Percentiles rank a stretch among this genome's conserved stretches.
phyloP scores from a whole-genome alignment of 2,329 filamentous ascomycete genomes.

The Neofusicoccum cordaticola region DNA sequence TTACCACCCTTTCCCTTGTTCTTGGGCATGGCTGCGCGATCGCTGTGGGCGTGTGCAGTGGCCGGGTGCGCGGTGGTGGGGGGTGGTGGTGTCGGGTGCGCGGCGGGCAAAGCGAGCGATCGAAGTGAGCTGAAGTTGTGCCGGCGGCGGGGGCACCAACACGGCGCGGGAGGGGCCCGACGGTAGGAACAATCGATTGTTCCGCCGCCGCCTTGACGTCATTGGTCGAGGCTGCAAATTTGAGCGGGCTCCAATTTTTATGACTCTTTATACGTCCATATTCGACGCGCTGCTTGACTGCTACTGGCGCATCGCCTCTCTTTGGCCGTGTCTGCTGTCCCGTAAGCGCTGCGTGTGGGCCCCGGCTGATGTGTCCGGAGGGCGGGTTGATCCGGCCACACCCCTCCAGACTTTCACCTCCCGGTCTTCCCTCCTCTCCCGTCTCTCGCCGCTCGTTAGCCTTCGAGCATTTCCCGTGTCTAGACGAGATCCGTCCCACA shows the following conservation, averaged over 20 bases:
- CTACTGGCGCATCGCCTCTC: not conserved
- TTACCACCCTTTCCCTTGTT: constrained; percentile 74
- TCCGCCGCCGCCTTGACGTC: constrained; percentile 1
- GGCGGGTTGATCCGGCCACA: constrained; percentile 4
- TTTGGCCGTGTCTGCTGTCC: not conserved
- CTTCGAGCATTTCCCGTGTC: not conserved
- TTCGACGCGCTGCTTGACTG: too few relatives aligned
- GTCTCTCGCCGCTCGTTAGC: not conserved
- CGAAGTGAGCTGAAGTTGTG: not conserved
- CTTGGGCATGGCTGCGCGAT: constrained; percentile 12
- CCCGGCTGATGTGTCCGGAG: not conserved
- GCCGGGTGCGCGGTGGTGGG: constrained; percentile 14
- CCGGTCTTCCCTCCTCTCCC: not conserved
- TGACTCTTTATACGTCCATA: not conserved
- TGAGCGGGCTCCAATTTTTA: not conserved
- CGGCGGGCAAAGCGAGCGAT: not conserved
- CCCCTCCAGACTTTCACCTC: not conserved
- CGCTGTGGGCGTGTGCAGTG: not conserved
- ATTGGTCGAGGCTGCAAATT: not conserved
- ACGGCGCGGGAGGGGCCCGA: not conserved
- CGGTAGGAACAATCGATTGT: not conserved
- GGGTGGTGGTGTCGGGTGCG: not conserved
- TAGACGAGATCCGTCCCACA: too few relatives aligned
- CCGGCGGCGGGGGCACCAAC: not conserved
- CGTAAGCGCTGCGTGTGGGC: not conserved